A percentile compares a stretch with the other conserved stretches of the same genome.
These are phyloP conservation scores for Flaveria linearis DNA, from an alignment of 129 eudicot species.

Conservation along the genomic window DNA sequence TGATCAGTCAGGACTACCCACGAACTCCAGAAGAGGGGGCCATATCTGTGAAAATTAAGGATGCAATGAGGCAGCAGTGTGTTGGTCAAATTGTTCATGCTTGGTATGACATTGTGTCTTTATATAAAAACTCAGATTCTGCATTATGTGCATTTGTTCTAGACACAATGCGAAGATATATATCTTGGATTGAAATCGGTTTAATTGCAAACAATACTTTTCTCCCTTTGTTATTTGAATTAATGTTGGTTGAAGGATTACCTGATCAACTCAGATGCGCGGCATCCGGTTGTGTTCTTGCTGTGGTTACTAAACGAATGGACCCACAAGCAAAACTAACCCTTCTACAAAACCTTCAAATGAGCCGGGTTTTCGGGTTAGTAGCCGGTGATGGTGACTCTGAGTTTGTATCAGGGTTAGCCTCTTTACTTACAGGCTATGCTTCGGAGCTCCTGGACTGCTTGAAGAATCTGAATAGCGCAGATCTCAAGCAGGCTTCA, in stretches of 20 bases:
- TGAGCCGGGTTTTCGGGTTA: constrained; percentile 68
- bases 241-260: constrained; percentile 64
- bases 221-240: constrained; percentile 64
- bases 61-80: constrained; percentile 96
- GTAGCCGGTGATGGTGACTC: constrained; percentile 69
- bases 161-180: constrained; percentile 75
- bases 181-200: constrained; percentile 90
- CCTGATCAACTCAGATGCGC: constrained; percentile 72
- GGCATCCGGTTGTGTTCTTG: constrained; percentile 75
- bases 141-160: constrained; percentile 71
- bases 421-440: constrained; percentile 78
- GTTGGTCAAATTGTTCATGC: constrained; percentile 70
- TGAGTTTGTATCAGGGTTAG: constrained; percentile 62
- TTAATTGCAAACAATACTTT: constrained; percentile 77
- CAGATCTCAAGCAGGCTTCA: constrained; percentile 54
- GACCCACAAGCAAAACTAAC: constrained; percentile 71
- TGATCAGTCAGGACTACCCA: constrained; percentile 89
- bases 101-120: constrained; percentile 72
- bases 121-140: constrained; percentile 71
- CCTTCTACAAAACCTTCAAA: constrained; percentile 69
- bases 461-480: constrained; percentile 60
- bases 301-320: constrained; percentile 93
- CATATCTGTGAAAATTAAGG: constrained; percentile 67
- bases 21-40: constrained; percentile 65
- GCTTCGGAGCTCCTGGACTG: constrained; percentile 81